Conservation (phyloP, 345 rosid genomes). For the Salix caprea region DNA sequence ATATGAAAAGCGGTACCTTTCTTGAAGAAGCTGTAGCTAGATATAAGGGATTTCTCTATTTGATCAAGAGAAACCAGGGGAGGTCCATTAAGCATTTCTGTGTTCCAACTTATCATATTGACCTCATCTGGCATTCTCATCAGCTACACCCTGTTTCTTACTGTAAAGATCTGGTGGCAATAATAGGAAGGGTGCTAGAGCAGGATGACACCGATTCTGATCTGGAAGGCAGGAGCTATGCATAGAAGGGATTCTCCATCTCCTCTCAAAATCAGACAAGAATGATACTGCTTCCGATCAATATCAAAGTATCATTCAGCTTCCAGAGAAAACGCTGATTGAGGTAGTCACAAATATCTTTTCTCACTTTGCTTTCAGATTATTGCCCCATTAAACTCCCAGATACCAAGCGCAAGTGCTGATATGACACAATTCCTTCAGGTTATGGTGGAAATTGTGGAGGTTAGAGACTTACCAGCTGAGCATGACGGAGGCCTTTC, state of each 20-base stretch:
- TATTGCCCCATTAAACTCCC: background rate
- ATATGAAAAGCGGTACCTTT: constrained; percentile 16
- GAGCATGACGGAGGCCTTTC: constrained; percentile 3
- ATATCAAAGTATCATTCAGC: background rate
- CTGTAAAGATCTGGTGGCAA: constrained; percentile 20
- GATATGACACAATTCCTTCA: background rate
- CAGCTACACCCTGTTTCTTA: constrained; percentile 17
- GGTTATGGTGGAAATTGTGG: constrained; percentile 21
- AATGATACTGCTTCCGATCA: background rate
- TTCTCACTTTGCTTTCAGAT: background rate
- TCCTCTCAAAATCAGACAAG: constrained; percentile 3
- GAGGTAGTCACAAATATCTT: constrained; percentile 8
- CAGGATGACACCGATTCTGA: constrained; percentile 10
- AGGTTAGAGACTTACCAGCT: constrained; percentile 5
- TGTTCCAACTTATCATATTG: constrained; percentile 34
- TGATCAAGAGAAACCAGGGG: constrained; percentile 29
- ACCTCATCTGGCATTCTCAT: constrained; percentile 32
- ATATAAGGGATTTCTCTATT: constrained; percentile 32
- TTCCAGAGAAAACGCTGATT: constrained; percentile 7
- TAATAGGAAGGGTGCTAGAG: constrained; percentile 1
- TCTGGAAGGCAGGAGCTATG: constrained; percentile 13
- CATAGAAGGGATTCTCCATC: constrained; percentile 7
- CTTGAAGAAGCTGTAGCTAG: constrained; percentile 27
- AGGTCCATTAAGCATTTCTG: constrained; percentile 13
- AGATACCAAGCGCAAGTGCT: background rate